These are phyloP conservation scores for Aegilops sharonensis DNA, from an alignment of 176 grass and related monocot genomes.

Conservation along the genomic window DNA sequence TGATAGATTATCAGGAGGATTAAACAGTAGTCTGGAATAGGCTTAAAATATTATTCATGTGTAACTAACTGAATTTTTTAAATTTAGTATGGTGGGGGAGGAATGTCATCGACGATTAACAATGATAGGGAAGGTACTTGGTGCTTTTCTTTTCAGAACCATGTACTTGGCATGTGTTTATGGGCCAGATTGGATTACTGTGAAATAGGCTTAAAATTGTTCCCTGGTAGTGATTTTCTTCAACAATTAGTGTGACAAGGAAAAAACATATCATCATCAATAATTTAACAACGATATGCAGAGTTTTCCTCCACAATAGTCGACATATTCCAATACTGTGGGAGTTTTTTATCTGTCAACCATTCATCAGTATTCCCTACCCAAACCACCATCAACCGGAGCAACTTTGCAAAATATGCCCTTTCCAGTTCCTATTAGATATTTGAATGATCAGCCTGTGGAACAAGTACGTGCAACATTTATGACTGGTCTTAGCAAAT, in stretches of 20 bases:
- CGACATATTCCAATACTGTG: neutral
- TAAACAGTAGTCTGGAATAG: neutral
- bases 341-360: neutral
- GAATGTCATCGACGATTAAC: neutral
- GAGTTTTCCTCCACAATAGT: neutral
- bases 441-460: neutral
- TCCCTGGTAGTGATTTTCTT: neutral
- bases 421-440: neutral
- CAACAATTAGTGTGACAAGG: neutral
- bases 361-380: neutral
- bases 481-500: neutral
- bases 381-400: neutral
- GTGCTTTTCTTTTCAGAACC: neutral
- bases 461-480: neutral
- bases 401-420: neutral
- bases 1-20: neutral
- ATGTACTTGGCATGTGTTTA: neutral
- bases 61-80: neutral
- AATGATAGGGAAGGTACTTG: neutral
- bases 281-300: neutral
- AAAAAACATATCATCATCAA: neutral
- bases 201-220: neutral
- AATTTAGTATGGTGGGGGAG: neutral
- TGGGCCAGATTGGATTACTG: neutral
- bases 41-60: neutral